Evolutionary conservation across 2,329 filamentous ascomycete species (phyloP).

Genomic region (Clonostachys chloroleuca): DNA sequence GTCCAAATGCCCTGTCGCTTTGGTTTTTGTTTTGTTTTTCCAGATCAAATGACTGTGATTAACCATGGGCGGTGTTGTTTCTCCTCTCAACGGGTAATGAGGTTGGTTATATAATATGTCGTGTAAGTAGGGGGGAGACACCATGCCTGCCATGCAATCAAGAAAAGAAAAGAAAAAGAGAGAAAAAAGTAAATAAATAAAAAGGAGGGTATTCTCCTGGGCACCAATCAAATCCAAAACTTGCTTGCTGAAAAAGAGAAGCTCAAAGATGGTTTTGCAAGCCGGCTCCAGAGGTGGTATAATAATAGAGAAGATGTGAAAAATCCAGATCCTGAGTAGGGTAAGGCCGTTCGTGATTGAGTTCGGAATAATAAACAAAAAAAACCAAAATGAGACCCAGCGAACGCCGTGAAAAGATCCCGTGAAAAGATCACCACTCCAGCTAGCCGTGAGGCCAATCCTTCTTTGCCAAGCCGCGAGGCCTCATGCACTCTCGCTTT

Average conservation of each 20-base stretch:
- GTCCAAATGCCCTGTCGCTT: not conserved
- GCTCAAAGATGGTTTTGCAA: no score
- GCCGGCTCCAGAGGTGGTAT: not conserved
- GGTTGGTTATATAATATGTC: not conserved
- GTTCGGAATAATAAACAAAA: conserved; percentile 5
- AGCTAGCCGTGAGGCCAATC: conserved; percentile 17
- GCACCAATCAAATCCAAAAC: no score
- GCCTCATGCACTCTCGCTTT: conserved; percentile 6
- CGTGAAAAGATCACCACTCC: not conserved
- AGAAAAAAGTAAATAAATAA: not conserved
- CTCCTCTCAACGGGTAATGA: not conserved
- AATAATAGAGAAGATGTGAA: conserved; percentile 1
- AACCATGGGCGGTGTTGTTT: no score
- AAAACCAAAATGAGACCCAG: not conserved
- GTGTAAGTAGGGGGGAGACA: not conserved
- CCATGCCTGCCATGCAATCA: not conserved
- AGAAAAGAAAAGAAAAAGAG: conserved; percentile 1
- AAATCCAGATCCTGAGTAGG: conserved; percentile 2
- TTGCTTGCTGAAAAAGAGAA: no score
- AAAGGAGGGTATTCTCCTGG: no score
- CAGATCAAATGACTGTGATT: no score
- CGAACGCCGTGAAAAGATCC: conserved; percentile 3
- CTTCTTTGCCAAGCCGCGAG: conserved; percentile 20
- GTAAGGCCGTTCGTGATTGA: not conserved
- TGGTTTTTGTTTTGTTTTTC: not conserved